Conservation (phyloP, 352 stramenopile species). For the Pythium dissotocum region DNA sequence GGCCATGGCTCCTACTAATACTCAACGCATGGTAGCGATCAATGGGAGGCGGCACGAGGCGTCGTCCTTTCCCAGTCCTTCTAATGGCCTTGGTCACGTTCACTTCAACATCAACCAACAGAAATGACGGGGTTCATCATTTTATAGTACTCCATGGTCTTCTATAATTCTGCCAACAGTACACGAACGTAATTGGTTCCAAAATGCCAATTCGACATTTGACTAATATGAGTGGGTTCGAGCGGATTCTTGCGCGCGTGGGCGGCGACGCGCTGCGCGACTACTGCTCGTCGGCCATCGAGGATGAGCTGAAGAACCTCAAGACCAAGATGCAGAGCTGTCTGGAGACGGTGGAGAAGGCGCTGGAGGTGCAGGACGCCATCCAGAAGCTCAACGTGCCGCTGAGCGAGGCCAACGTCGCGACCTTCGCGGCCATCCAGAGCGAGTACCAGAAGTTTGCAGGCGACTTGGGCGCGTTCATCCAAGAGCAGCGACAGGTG, state of each 20-base stretch:
- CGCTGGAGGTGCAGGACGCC: constrained; percentile 58
- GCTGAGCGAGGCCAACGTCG: constrained; percentile 53
- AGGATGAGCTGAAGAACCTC: constrained; percentile 64
- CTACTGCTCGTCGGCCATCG: constrained; percentile 77
- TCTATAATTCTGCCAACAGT: too few species aligned
- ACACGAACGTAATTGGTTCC: too few species aligned
- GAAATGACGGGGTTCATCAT: too few species aligned
- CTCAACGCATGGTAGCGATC: too few species aligned
- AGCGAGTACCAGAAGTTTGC: constrained; percentile 56
- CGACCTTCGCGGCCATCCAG: constrained; percentile 52
- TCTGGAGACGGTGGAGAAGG: constrained; percentile 55
- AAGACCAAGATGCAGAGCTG: constrained; percentile 62
- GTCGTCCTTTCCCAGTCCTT: too few species aligned
- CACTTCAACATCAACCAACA: too few species aligned
- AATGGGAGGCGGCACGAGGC: too few species aligned
- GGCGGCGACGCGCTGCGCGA: constrained; percentile 65
- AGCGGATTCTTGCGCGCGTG: constrained; percentile 72
- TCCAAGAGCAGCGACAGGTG: constrained; percentile 60
- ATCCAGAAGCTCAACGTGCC: constrained; percentile 65
- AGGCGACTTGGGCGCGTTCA: constrained; percentile 43
- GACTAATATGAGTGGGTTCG: constrained; percentile 60
- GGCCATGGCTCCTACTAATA: too few species aligned
- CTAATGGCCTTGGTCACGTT: too few species aligned
- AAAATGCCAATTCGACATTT: too few species aligned
- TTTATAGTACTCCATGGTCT: too few species aligned